phyloP scores from a whole-genome alignment of 179 eudicot species.

The Camellia oleifera region DNA sequence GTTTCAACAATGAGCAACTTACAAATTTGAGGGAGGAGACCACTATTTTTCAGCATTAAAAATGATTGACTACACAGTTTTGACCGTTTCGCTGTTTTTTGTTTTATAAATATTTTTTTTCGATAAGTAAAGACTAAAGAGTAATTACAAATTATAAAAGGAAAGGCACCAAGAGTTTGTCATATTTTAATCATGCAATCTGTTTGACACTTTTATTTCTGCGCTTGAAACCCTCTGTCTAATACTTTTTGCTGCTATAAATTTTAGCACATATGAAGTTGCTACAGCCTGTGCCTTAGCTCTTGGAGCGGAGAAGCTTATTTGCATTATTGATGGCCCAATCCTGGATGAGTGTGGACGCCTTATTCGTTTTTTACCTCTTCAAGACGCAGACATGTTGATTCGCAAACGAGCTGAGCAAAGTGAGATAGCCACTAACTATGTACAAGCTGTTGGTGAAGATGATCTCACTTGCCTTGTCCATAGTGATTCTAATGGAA shows the following conservation, averaged over 20 bases:
- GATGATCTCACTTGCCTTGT: slow-evolving; percentile 48
- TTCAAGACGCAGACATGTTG: slow-evolving; percentile 82
- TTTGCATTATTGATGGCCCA: slow-evolving; percentile 91
- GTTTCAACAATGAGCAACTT: too few species aligned
- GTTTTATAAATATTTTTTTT: neutral
- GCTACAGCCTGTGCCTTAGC: slow-evolving; percentile 98
- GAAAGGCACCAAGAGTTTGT: neutral
- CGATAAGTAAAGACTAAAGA: neutral
- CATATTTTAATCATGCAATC: neutral
- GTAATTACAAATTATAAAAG: neutral
- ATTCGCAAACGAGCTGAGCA: slow-evolving; percentile 83
- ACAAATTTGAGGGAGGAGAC: neutral
- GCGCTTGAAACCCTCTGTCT: neutral
- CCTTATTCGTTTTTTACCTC: slow-evolving; percentile 79
- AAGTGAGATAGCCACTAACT: slow-evolving; percentile 95
- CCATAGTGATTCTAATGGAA: slow-evolving; percentile 36
- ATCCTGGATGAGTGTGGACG: slow-evolving; percentile 77
- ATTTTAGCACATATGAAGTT: slow-evolving; percentile 86
- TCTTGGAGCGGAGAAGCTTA: slow-evolving; percentile 92
- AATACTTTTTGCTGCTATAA: slow-evolving; percentile 11
- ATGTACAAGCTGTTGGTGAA: slow-evolving; percentile 80
- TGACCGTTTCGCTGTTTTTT: too few species aligned
- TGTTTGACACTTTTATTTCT: neutral
- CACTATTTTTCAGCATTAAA: neutral
- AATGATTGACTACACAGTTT: too few species aligned